Conservation (phyloP, 805 yeast species). For the Schizosaccharomyces pombe region DNA sequence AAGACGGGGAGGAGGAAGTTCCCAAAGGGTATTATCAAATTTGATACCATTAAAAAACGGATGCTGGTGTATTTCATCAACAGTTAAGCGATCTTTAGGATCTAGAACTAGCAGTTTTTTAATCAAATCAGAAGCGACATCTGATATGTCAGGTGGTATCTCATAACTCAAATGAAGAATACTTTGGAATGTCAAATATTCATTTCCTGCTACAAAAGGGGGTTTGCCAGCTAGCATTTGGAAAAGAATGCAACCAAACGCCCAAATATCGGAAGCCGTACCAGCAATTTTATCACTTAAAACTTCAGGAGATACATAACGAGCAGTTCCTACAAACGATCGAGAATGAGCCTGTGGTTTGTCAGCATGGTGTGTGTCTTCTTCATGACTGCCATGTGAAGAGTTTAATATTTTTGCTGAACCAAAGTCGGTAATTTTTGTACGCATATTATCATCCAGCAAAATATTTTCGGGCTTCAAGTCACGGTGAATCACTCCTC, state of each 20-base stretch:
- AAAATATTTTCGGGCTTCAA: slow-evolving; percentile 83
- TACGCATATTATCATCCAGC: slow-evolving; percentile 60
- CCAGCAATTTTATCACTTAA: slow-evolving; percentile 59
- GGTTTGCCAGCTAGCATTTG: slow-evolving; percentile 69
- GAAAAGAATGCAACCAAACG: slow-evolving; percentile 67
- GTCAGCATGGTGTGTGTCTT: slow-evolving; percentile 6
- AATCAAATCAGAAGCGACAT: slow-evolving; percentile 40
- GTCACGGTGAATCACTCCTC: slow-evolving; percentile 82
- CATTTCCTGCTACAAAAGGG: slow-evolving; percentile 72
- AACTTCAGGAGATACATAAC: slow-evolving; percentile 86
- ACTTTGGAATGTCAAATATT: slow-evolving; percentile 67
- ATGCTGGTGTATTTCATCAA: slow-evolving; percentile 37
- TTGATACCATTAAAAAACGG: slow-evolving; percentile 41
- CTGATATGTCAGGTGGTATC: slow-evolving; percentile 46
- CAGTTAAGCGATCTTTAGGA: slow-evolving; percentile 39
- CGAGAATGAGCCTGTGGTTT: slow-evolving; percentile 43
- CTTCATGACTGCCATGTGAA: slow-evolving; percentile 12
- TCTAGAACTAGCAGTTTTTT: slow-evolving; percentile 42
- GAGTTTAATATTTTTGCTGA: slow-evolving; percentile 62
- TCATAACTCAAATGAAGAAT: slow-evolving; percentile 55
- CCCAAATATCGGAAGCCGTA: slow-evolving; percentile 77
- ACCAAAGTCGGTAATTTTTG: slow-evolving; percentile 90
- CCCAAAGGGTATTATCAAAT: not conserved
- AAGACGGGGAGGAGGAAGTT: not conserved
- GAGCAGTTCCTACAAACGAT: slow-evolving; percentile 96